Conservation (phyloP, 2,329 filamentous ascomycete genomes). For the Ceratocystis alfenasii region DNA sequence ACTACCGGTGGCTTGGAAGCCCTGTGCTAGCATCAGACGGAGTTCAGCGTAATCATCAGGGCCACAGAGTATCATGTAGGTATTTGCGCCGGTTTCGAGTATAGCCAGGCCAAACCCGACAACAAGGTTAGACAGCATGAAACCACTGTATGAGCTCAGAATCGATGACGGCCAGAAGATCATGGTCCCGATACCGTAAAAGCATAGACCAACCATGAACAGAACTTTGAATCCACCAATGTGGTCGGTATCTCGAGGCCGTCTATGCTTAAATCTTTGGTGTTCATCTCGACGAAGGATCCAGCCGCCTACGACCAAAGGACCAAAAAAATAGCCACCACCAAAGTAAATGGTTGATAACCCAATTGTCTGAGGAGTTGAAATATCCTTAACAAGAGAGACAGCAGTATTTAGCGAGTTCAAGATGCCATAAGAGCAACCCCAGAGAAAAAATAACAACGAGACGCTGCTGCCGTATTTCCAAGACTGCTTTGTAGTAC, state of each 20-base stretch:
- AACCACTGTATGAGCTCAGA: slow-evolving; percentile 62
- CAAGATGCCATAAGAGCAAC: slow-evolving; percentile 76
- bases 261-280: slow-evolving; percentile 34
- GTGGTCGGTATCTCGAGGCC: slow-evolving; percentile 32
- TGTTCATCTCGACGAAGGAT: slow-evolving; percentile 57
- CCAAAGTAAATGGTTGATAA: slow-evolving; percentile 61
- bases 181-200: slow-evolving; percentile 66
- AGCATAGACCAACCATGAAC: slow-evolving; percentile 63
- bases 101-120: slow-evolving; percentile 66
- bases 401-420: slow-evolving; percentile 68
- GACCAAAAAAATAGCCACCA: slow-evolving; percentile 57
- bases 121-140: slow-evolving; percentile 61
- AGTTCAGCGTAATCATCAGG: slow-evolving; percentile 61
- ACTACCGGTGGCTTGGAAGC: slow-evolving; percentile 61
- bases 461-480: slow-evolving; percentile 65
- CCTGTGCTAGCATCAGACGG: slow-evolving; percentile 63
- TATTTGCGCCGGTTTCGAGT: slow-evolving; percentile 70
- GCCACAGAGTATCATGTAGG: slow-evolving; percentile 60
- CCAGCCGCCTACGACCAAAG: slow-evolving; percentile 56
- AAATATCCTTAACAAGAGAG: slow-evolving; percentile 50
- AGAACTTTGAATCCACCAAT: slow-evolving; percentile 64
- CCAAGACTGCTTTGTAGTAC: slow-evolving; percentile 51
- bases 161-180: slow-evolving; percentile 78
- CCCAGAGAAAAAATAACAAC: slow-evolving; percentile 78
- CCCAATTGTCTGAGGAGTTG: slow-evolving; percentile 49